A percentile compares a stretch with the other conserved stretches of the same genome.
Conservation (phyloP, 1,284 basidiomycete genomes). For the Ceraceosorus bombacis region DNA sequence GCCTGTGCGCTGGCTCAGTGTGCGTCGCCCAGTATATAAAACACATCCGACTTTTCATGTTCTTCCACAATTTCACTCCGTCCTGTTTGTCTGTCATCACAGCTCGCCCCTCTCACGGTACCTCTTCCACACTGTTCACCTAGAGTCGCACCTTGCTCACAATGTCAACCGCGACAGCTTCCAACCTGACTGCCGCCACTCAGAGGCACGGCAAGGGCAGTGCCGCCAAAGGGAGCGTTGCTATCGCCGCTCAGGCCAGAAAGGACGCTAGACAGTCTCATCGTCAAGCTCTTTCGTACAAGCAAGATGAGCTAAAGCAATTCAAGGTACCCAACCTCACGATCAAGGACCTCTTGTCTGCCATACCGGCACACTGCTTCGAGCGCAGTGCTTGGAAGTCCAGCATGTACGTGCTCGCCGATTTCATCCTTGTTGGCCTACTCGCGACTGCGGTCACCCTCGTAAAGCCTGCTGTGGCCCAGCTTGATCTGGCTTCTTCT, state of each 20-base stretch:
- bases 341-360: slow-evolving; percentile 75
- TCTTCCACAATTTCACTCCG: too few relatives aligned
- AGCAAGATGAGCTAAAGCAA: slow-evolving; percentile 42
- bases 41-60: too few relatives aligned
- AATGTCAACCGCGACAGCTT: slow-evolving; percentile 29
- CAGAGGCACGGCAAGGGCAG: slow-evolving; percentile 26
- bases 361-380: slow-evolving; percentile 85
- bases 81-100: too few relatives aligned
- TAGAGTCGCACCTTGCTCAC: background rate
- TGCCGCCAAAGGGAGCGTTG: slow-evolving; percentile 1
- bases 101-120: too few relatives aligned
- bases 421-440: slow-evolving; percentile 62
- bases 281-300: slow-evolving; percentile 35
- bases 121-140: too few relatives aligned
- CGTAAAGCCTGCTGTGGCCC: slow-evolving; percentile 55
- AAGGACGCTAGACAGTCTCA: slow-evolving; percentile 35
- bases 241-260: slow-evolving; percentile 18
- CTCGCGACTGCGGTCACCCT: slow-evolving; percentile 65
- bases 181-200: slow-evolving; percentile 27
- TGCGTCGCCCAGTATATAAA: too few relatives aligned
- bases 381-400: slow-evolving; percentile 81
- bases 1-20: too few relatives aligned
- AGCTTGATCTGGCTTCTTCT: slow-evolving; percentile 18
- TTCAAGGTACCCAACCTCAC: slow-evolving; percentile 71
- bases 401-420: slow-evolving; percentile 72